These are phyloP conservation scores for Lanmaoa rubissima DNA, from an alignment of 768 basidiomycete genomes.

Conservation along the genomic window DNA sequence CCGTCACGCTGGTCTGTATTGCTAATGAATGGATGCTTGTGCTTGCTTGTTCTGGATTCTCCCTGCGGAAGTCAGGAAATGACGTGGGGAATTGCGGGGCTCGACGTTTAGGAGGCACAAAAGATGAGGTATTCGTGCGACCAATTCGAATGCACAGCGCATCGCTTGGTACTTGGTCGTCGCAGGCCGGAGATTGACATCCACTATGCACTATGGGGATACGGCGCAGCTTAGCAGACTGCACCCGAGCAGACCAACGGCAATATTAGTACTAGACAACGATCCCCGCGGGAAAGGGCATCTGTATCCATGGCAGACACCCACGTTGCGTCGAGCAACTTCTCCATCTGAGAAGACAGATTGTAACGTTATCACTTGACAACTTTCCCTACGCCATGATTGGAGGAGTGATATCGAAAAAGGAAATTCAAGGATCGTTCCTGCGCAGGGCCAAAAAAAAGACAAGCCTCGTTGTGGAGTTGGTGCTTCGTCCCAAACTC, in stretches of 20 bases:
- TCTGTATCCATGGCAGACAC: constrained; percentile 29
- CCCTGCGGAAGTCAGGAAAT: constrained; percentile 6
- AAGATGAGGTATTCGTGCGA: not conserved
- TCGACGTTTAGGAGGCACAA: constrained; percentile 20
- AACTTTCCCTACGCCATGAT: constrained; percentile 15
- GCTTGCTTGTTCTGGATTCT: constrained; percentile 7
- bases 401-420: constrained; percentile 4
- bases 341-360: constrained; percentile 18
- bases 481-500: not conserved
- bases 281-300: constrained; percentile 30
- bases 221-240: constrained; percentile 17
- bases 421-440: constrained; percentile 11
- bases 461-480: constrained; percentile 4
- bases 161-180: constrained; percentile 5
- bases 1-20: not conserved
- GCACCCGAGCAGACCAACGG: constrained; percentile 10
- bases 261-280: constrained; percentile 7
- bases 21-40: not conserved
- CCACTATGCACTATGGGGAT: constrained; percentile 18
- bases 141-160: constrained; percentile 1
- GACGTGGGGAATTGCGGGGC: constrained; percentile 24
- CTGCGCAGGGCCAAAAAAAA: not conserved
- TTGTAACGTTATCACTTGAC: constrained; percentile 23
- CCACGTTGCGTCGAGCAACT: constrained; percentile 25
- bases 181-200: constrained; percentile 24